Base-by-base conservation (phyloP, 306 rosid species). In the Aeschynomene evenia region DNA sequence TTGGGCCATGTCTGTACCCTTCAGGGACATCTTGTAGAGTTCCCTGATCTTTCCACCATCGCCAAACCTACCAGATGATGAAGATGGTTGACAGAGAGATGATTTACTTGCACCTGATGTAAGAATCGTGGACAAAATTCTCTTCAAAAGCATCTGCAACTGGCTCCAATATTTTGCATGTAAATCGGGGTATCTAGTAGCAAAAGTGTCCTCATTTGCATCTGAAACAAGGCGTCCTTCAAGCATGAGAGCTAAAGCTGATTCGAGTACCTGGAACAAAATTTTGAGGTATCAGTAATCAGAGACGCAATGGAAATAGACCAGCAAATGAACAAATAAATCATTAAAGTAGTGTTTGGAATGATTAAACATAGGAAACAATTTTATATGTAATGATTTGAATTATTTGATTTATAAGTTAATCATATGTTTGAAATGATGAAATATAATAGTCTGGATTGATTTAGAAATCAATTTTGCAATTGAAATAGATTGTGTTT, bases 121-220 rank as follows among this genome's bases (percentile, higher is more conserved):
- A 75, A 86, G 87, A 16, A 86, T 59, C 2, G 59, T 19, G 23
- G 82, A 81, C 88, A 93, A 70, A 87, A 93, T 85, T 82, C 86
- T 93, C 90, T 86, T 93, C 86, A 93, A 78, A 71, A 93, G 85
- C 90, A 75, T 83, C 80, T 86, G 97, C 83, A 88, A 63, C 68
- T 86, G 94, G 43, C 82, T 77, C 96, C 96, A 93, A 72, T 90
- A 93, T 75, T 81, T 86, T 51, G 90, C 85, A 71, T 88, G 90
- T 37, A 85, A 36, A 59, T 86, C 96, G 1, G 88, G 85, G 74
- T 80, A 19, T 48, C 70, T 63, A 45, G 51, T 75, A 52, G 68
- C 62, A 78, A 74, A 76, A 21, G 78, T 77, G 72, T 90, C 91
- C 1, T 42, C 65, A 70, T 76, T 57, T n/a, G 76, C 26, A 70